phyloP scores from a whole-genome alignment of 768 basidiomycete genomes.

The Strobilomyces echinocephalus region DNA sequence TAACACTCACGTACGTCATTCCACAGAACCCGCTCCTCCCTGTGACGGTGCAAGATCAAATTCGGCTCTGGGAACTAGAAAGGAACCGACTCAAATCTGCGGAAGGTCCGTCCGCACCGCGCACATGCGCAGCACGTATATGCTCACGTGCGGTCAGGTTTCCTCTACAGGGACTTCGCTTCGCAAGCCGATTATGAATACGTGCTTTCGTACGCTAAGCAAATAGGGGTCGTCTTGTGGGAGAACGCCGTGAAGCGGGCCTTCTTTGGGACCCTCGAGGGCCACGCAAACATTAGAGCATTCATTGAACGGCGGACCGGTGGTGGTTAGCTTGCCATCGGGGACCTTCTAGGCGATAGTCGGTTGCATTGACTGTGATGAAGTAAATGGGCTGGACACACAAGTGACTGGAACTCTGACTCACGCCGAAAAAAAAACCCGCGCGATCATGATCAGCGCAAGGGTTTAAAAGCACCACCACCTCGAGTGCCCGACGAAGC shows the following conservation, averaged over 20 bases:
- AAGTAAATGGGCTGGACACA: not conserved
- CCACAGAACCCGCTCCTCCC: conserved; percentile 84
- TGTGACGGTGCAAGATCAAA: conserved; percentile 97
- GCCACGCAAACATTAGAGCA: conserved; percentile 70
- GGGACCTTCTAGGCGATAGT: conserved; percentile 6
- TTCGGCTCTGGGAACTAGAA: conserved; percentile 96
- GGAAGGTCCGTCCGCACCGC: conserved; percentile 56
- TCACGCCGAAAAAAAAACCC: not conserved
- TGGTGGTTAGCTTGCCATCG: conserved; percentile 23
- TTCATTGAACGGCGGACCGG: conserved; percentile 72
- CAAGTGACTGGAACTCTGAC: not conserved
- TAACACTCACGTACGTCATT: conserved; percentile 16
- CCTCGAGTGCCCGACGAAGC: not conserved
- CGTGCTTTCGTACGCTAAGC: conserved; percentile 78
- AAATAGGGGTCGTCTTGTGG: conserved; percentile 80
- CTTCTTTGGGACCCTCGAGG: conserved; percentile 79
- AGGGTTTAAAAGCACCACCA: not conserved
- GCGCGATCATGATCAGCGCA: conserved; percentile 15
- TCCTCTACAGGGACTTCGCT: conserved; percentile 83
- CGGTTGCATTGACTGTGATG: not conserved
- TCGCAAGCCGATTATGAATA: conserved; percentile 85
- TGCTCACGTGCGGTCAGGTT: conserved; percentile 47
- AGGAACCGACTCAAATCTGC: conserved; percentile 83
- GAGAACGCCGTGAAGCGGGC: conserved; percentile 68
- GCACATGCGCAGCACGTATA: conserved; percentile 5